Evolutionary conservation across 1,284 basidiomycete genomes (phyloP).

Genomic region (Schizopora paradoxa): DNA sequence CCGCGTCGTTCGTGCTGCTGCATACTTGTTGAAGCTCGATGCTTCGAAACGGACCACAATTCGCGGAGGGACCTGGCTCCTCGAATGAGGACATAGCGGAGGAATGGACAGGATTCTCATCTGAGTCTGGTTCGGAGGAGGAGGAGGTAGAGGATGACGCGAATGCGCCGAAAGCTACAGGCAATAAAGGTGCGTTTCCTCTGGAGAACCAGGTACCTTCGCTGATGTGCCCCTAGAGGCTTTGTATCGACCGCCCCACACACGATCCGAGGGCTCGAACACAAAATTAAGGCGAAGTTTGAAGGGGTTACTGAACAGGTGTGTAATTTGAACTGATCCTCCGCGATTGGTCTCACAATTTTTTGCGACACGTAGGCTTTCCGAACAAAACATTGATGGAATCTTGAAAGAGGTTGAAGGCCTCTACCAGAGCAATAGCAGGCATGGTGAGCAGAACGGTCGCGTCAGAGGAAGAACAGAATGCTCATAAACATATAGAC

Average conservation of each 20-base stretch:
- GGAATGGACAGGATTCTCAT: slow-evolving; percentile 15
- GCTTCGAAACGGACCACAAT: too few species aligned
- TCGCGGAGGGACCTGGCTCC: too few species aligned
- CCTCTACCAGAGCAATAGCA: slow-evolving; percentile 72
- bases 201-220: background rate
- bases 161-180: background rate
- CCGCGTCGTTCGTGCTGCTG: too few species aligned
- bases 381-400: slow-evolving; percentile 83
- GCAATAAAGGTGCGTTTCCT: slow-evolving; percentile 1
- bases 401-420: slow-evolving; percentile 78
- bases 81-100: slow-evolving; percentile 5
- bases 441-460: slow-evolving; percentile 65
- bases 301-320: slow-evolving; percentile 89
- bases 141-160: slow-evolving; percentile 4
- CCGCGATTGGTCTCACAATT: slow-evolving; percentile 9
- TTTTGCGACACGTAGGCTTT: slow-evolving; percentile 50
- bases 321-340: slow-evolving; percentile 19
- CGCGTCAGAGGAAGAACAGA: too few species aligned
- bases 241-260: slow-evolving; percentile 61
- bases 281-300: slow-evolving; percentile 72
- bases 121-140: slow-evolving; percentile 8
- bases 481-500: slow-evolving; percentile 45
- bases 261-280: slow-evolving; percentile 54
- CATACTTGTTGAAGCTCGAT: too few species aligned
- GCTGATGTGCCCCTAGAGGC: slow-evolving; percentile 27